phyloP scores from a whole-genome alignment of 257 asterid genomes.

The Striga asiatica region DNA sequence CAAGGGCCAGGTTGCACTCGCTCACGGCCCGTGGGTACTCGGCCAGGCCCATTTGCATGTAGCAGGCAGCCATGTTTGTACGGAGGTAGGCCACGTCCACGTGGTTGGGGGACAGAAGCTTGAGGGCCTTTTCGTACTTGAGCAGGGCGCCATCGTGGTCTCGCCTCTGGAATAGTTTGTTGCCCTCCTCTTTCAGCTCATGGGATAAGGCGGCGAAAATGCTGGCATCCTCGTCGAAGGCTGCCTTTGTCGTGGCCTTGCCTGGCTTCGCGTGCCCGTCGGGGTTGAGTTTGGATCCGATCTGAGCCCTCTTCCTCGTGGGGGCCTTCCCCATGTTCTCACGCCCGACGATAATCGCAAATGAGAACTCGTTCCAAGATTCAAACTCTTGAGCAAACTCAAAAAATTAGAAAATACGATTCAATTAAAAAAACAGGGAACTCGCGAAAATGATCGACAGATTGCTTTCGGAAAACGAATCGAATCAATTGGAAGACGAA shows the following conservation, averaged over 20 bases:
- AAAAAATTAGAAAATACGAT: too few species aligned
- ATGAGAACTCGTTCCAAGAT: too few species aligned
- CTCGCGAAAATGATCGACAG: too few species aligned
- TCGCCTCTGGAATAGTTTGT: constrained; percentile 55
- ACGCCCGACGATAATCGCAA: too few species aligned
- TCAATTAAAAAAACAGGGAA: too few species aligned
- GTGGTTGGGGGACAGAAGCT: constrained; percentile 58
- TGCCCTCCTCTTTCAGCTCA: constrained; percentile 85
- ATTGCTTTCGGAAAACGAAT: too few species aligned
- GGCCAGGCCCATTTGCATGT: constrained; percentile 82
- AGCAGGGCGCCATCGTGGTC: constrained; percentile 91
- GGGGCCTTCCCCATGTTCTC: constrained; percentile 82
- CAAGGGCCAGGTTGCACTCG: constrained; percentile 80
- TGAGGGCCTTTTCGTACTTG: constrained; percentile 79
- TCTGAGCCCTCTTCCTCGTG: constrained; percentile 48
- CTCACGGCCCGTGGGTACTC: constrained; percentile 78
- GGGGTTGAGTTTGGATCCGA: constrained; percentile 25
- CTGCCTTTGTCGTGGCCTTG: constrained; percentile 38
- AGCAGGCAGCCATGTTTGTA: constrained; percentile 82
- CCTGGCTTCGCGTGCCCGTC: constrained; percentile 33
- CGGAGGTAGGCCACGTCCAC: constrained; percentile 72
- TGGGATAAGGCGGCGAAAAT: constrained; percentile 78
- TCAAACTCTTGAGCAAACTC: too few species aligned
- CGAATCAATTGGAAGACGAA: too few species aligned
- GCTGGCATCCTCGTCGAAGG: constrained; percentile 85